Evolutionary conservation across 2,329 filamentous ascomycete species (phyloP), one percentile per base, ranked within the genome.

Genomic region (Fusarium sp.): DNA sequence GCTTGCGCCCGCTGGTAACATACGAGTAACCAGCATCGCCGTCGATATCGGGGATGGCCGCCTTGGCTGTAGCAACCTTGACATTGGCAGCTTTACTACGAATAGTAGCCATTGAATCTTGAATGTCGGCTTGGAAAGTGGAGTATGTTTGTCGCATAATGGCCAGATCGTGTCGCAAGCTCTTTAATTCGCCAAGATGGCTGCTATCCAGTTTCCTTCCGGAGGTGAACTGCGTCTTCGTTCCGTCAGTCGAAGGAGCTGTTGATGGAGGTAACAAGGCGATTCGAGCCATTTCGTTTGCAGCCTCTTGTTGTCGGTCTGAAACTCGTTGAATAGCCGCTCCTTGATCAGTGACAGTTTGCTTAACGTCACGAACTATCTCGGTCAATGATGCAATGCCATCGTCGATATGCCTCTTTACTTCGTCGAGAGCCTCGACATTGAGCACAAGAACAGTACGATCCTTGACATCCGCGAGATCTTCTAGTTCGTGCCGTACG

Each of bases 331-430:
- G 92, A 54, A 99, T 88, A 9, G 93, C 90, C 5, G 88, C 87
- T 48, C 93, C 89, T 75, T 98, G 96, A 44, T 94, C 92, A 59
- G 94, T 91, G 12, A 99, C 86, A 42, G 92, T 91, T 54, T 92
- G 91, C 78, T 92, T 93, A 61, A 99, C 89, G 58, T 93, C 91
- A 73, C 97, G 92, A n/a, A 99, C 90, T 29, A 97, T 87, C 58
- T 89, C 88, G 70, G 91, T 93, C 49, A 99, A 84, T 9, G 91
- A 89, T 12, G 91, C 91, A 50, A 99, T 85, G 41, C 94, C 93
- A 69, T 99, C 95, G 69, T 99, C 96, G 69, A 99, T 94, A 76
- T 98, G 96, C 48, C 91, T 90, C 81, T 98, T 98, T 37, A 99
- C 94, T 80, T 99, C 96, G 77, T 99, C 96, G 7, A 99, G 86